These are phyloP conservation scores for Panellus pusillus DNA, from an alignment of 768 basidiomycete species.

Conservation along the genomic window DNA sequence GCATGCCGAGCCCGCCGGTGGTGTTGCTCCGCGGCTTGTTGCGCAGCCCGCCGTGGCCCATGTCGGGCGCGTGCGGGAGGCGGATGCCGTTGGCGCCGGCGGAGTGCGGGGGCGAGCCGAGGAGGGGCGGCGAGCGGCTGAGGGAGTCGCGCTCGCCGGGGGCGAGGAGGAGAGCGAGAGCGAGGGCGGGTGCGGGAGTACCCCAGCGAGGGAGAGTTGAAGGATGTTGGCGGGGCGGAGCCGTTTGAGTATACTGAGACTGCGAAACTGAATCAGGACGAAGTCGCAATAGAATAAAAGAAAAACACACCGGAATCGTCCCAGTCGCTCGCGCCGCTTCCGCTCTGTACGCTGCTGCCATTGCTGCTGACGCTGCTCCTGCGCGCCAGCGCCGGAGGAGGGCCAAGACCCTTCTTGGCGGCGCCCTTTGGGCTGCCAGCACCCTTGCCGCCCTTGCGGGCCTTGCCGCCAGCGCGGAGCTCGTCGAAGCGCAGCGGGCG, in stretches of 20 bases:
- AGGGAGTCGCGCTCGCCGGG: not conserved
- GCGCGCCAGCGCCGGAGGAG: constrained; percentile 38
- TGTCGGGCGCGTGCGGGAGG: constrained; percentile 70
- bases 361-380: constrained; percentile 67
- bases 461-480: constrained; percentile 83
- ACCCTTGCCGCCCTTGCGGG: constrained; percentile 53
- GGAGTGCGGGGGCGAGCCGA: constrained; percentile 1
- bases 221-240: constrained; percentile 63
- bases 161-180: constrained; percentile 64
- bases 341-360: constrained; percentile 51
- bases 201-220: constrained; percentile 45
- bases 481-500: constrained; percentile 87
- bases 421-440: constrained; percentile 34
- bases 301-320: constrained; percentile 68
- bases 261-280: constrained; percentile 25
- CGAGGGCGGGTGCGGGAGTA: constrained; percentile 48
- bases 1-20: constrained; percentile 13
- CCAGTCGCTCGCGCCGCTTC: constrained; percentile 74
- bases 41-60: not conserved
- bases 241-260: constrained; percentile 58
- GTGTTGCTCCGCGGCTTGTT: constrained; percentile 23
- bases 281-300: constrained; percentile 21
- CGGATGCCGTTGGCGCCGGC: constrained; percentile 59
- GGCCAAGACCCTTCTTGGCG: constrained; percentile 18
- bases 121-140: constrained; percentile 7